Base-by-base conservation (phyloP, 345 rosid genomes). In the Brassica cretica region DNA sequence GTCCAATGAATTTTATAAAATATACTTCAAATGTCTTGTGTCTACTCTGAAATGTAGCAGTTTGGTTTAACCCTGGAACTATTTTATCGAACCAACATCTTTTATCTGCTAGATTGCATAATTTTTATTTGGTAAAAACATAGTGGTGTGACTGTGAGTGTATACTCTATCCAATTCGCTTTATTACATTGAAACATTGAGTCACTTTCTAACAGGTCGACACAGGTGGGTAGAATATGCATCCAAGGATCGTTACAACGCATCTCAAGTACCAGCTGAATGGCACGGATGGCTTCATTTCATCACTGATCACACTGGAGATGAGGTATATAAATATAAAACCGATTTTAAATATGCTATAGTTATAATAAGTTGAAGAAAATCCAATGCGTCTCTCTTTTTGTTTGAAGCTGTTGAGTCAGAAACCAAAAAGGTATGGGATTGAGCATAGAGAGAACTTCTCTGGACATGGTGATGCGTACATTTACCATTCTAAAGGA, bases 281-380 rank as follows among this genome's bases (percentile, higher is more conserved):
- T 93, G 99, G 99, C 99, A 95, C n/a, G 96, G 97, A 12, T 95
- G 97, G 99, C 97, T 95, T 73, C 99, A 95, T 79, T 82, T 58
- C 83, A 79, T 95, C 76, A 95, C 98, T 14, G 98, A 95, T 85
- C 96, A 89, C 84, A 95, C 99, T 5, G 97, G 99, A 58, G 99
- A 95, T 63, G 93, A 95, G 92, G 98, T 87, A 58, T 25, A 85
- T 81, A 75, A 62, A 24, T 49, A 5, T 56, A 5, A 46, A 49
- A 29, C 19, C n/a, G 59, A 18, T 35, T 68, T 27, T 41, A 8
- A 8, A 24, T 35, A 4, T 2, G 44, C 6, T 53, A 7, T 59
- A 14, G n/a, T 0, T 14, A 29, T 35, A 4, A 15, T 51, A 4
- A 12, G 59, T 51, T 61, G 41, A 16, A 30, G 30, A 6, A 46